A percentile compares a stretch with the other conserved stretches of the same genome.
Conservation (phyloP, 768 basidiomycete species). For the Rubroboletus satanas region DNA sequence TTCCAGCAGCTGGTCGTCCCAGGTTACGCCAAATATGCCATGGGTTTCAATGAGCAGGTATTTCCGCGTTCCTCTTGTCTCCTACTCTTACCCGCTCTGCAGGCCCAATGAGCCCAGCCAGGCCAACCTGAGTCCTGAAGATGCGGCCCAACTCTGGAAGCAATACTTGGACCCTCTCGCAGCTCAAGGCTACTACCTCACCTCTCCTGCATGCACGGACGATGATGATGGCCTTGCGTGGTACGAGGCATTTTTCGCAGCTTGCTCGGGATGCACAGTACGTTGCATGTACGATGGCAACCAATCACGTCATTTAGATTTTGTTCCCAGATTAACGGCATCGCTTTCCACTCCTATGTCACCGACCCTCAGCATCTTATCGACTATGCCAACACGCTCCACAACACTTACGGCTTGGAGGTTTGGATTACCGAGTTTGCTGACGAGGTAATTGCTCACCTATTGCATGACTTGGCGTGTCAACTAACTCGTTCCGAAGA, state of each 20-base stretch:
- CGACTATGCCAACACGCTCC: slow-evolving; percentile 44
- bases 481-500: slow-evolving; percentile 32
- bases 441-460: slow-evolving; percentile 45
- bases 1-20: slow-evolving; percentile 43
- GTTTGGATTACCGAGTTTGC: slow-evolving; percentile 71
- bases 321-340: slow-evolving; percentile 44
- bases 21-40: slow-evolving; percentile 49
- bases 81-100: not conserved
- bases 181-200: slow-evolving; percentile 50
- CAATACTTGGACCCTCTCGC: slow-evolving; percentile 58
- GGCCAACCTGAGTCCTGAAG: slow-evolving; percentile 51
- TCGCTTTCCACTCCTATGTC: slow-evolving; percentile 73
- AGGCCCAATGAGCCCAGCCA: slow-evolving; percentile 70
- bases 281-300: slow-evolving; percentile 21
- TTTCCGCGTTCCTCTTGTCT: not conserved
- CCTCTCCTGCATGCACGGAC: slow-evolving; percentile 67
- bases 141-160: slow-evolving; percentile 55
- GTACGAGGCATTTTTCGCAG: slow-evolving; percentile 54
- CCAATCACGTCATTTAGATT: not conserved
- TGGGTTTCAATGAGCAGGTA: slow-evolving; percentile 75
- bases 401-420: slow-evolving; percentile 38
- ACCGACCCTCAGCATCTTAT: slow-evolving; percentile 44
- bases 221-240: slow-evolving; percentile 56
- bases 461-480: not conserved
- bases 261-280: slow-evolving; percentile 51